phyloP scores from a whole-genome alignment of 2,329 filamentous ascomycete genomes.

The Arthrobotrys entomopaga region DNA sequence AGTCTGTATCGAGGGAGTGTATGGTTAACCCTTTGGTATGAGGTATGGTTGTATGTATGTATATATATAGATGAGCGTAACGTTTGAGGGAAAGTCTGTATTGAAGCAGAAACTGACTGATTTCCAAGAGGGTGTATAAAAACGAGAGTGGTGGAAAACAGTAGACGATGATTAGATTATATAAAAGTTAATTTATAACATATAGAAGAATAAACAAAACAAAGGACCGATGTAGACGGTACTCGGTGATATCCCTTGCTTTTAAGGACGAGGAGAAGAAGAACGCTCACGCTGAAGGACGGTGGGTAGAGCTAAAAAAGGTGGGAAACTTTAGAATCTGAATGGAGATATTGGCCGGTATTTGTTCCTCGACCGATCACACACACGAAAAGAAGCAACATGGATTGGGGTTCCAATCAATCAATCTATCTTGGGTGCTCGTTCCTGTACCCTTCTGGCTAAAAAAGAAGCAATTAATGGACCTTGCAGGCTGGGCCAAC shows the following conservation, averaged over 20 bases:
- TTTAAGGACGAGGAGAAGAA: conserved; percentile 53
- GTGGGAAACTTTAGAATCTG: conserved; percentile 48
- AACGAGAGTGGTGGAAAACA: conserved; percentile 56
- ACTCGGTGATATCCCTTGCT: conserved; percentile 50
- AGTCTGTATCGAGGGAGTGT: no score
- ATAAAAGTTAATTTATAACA: conserved; percentile 53
- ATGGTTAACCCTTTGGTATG: conserved; percentile 19
- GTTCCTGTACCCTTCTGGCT: conserved; percentile 29
- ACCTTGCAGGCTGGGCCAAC: conserved; percentile 48
- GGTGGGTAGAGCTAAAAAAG: conserved; percentile 52
- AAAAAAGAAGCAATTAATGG: conserved; percentile 47
- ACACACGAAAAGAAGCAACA: conserved; percentile 34
- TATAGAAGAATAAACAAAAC: conserved; percentile 51
- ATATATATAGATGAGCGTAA: conserved; percentile 30
- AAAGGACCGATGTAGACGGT: conserved; percentile 54
- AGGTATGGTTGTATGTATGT: conserved; percentile 33
- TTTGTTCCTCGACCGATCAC: conserved; percentile 52
- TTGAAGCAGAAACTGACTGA: conserved; percentile 40
- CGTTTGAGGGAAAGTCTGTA: conserved; percentile 38
- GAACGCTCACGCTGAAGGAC: conserved; percentile 53
- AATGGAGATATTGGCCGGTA: conserved; percentile 55
- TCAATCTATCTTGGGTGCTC: conserved; percentile 48
- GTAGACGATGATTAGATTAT: conserved; percentile 52
- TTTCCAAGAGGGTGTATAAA: conserved; percentile 42
- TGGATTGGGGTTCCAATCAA: conserved; percentile 46